Evolutionary conservation across 352 stramenopile species (phyloP).

Genomic region (Chrysophaeum taylorii): DNA sequence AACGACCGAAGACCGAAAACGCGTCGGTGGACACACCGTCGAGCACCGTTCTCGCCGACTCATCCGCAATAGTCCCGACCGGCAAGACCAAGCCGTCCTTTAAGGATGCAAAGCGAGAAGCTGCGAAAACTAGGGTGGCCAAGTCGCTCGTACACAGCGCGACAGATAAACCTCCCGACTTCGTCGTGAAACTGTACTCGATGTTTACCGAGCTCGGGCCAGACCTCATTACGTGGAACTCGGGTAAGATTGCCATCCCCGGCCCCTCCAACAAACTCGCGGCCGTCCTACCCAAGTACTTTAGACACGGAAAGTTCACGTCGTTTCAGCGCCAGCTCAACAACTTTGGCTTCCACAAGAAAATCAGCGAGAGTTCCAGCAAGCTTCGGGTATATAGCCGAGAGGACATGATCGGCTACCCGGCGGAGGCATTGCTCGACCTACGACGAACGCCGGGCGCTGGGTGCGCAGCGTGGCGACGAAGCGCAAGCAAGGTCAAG

Average conservation of each 20-base stretch:
- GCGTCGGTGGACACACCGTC: no score
- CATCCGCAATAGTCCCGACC: no score
- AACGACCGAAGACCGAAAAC: no score
- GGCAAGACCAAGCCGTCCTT: no score
- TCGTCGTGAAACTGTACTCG: constrained; percentile 6
- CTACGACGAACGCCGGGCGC: no score
- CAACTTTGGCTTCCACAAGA: constrained; percentile 19
- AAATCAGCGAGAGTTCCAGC: neutral
- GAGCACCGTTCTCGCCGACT: no score
- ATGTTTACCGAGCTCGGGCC: constrained; percentile 4
- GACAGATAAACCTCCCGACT: neutral
- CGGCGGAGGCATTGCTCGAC: neutral
- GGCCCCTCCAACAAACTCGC: neutral
- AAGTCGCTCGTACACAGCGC: neutral
- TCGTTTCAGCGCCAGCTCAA: constrained; percentile 31
- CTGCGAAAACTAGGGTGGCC: no score
- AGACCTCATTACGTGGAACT: neutral
- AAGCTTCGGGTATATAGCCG: neutral
- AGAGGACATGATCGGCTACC: constrained; percentile 5
- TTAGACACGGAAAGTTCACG: constrained; percentile 24
- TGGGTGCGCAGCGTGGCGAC: no score
- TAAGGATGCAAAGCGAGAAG: no score
- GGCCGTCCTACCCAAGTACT: neutral
- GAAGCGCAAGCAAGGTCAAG: no score
- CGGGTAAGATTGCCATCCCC: neutral